Percentiles rank a stretch among this genome's conserved stretches.
Evolutionary conservation across 2,329 filamentous ascomycete genomes (phyloP).

Genomic region (Cladosporium sp.): DNA sequence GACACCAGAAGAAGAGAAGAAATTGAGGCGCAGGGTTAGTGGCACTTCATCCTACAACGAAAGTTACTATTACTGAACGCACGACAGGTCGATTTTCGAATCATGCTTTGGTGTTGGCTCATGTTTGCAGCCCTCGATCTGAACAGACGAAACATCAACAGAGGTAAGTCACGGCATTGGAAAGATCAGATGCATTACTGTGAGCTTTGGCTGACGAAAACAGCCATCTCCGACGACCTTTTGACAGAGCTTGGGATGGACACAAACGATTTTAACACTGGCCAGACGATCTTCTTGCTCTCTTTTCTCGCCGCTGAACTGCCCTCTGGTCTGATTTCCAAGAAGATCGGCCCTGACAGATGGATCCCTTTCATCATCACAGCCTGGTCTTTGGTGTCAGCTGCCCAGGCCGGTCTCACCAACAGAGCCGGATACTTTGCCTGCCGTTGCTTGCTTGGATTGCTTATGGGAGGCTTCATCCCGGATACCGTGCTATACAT

Average conservation of each 20-base stretch:
- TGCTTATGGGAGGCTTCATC: conserved; percentile 31
- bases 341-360: conserved; percentile 52
- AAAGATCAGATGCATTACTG: not conserved
- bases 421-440: conserved; percentile 34
- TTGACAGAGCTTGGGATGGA: conserved; percentile 44
- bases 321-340: conserved; percentile 54
- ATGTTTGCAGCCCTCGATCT: conserved; percentile 49
- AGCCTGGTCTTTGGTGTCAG: conserved; percentile 39
- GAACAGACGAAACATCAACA: conserved; percentile 38
- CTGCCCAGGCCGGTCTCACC: conserved; percentile 41
- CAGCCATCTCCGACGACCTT: conserved; percentile 30
- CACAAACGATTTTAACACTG: conserved; percentile 50
- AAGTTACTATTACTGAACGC: not conserved
- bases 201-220: conserved; percentile 23
- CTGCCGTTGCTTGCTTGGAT: conserved; percentile 29
- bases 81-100: not conserved
- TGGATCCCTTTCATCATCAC: conserved; percentile 43
- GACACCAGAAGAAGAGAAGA: conserved; percentile 25
- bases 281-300: conserved; percentile 47
- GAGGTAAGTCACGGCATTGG: not conserved
- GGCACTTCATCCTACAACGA: conserved; percentile 20
- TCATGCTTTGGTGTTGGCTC: conserved; percentile 39
- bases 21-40: conserved; percentile 32
- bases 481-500: conserved; percentile 45
- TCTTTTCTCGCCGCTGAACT: conserved; percentile 52